Conservation (phyloP, 257 asterid genomes). For the Nicotiana undulata region DNA sequence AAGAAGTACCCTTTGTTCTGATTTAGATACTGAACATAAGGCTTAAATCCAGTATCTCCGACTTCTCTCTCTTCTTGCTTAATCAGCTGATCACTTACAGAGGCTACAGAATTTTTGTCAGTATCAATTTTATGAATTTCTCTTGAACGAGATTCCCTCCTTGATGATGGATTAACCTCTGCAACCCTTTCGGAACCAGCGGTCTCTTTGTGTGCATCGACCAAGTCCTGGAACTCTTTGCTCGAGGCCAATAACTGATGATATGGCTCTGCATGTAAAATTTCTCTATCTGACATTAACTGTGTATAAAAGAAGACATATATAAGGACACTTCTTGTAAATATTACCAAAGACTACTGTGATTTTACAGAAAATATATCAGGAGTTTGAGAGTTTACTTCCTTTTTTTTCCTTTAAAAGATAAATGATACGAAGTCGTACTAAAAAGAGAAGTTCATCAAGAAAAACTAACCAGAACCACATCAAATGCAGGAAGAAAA, state of each 20-base stretch:
- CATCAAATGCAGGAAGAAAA: too few species aligned
- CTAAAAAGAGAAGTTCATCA: neutral
- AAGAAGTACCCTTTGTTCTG: slow-evolving; percentile 67
- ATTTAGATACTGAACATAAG: slow-evolving; percentile 53
- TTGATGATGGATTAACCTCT: slow-evolving; percentile 19
- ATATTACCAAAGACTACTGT: too few species aligned
- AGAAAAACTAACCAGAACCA: neutral
- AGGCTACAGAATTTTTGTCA: slow-evolving; percentile 17
- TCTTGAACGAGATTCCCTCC: slow-evolving; percentile 13
- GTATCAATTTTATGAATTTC: slow-evolving; percentile 28
- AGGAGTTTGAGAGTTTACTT: neutral
- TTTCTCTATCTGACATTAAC: slow-evolving; percentile 40
- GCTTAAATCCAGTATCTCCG: slow-evolving; percentile 81
- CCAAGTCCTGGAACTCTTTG: slow-evolving; percentile 39
- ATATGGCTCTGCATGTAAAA: slow-evolving; percentile 30
- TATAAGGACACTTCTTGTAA: too few species aligned
- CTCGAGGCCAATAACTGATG: slow-evolving; percentile 32
- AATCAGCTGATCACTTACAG: slow-evolving; percentile 60
- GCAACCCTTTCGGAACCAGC: slow-evolving; percentile 39
- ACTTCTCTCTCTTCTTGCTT: slow-evolving; percentile 81
- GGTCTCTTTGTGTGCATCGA: slow-evolving; percentile 47
- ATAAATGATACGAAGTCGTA: neutral
- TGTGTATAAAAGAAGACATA: slow-evolving; percentile 7
- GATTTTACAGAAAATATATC: too few species aligned
- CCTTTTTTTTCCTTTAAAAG: neutral